phyloP scores from a whole-genome alignment of 768 basidiomycete genomes.

The Suillus alpinus region DNA sequence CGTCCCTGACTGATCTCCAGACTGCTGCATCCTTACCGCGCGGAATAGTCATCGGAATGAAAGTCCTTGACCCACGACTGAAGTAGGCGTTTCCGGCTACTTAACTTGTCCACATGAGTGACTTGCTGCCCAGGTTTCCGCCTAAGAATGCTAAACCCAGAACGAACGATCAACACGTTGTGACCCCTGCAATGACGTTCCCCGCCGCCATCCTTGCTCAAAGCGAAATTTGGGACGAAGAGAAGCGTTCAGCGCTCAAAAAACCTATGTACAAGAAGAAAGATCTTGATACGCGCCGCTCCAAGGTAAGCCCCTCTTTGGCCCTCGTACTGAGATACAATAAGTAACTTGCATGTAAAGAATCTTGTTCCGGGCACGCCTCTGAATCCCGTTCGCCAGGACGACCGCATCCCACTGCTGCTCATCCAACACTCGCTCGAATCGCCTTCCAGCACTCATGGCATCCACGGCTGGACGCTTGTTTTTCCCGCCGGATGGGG shows the following conservation, averaged over 20 bases:
- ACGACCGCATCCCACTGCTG: slow-evolving; percentile 81
- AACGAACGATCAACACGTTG: slow-evolving; percentile 25
- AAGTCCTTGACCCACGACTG: slow-evolving; percentile 82
- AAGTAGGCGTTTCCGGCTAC: slow-evolving; percentile 47
- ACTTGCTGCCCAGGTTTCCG: slow-evolving; percentile 60
- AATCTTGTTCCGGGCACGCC: slow-evolving; percentile 75
- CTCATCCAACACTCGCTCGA: slow-evolving; percentile 79
- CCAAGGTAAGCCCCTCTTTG: slow-evolving; percentile 48
- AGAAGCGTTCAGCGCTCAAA: slow-evolving; percentile 37
- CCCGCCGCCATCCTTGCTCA: slow-evolving; percentile 60
- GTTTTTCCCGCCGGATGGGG: slow-evolving; percentile 87
- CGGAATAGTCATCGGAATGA: slow-evolving; percentile 76
- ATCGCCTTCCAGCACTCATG: slow-evolving; percentile 31
- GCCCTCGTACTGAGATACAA: slow-evolving; percentile 1
- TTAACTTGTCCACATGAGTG: background rate
- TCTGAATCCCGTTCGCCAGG: slow-evolving; percentile 64
- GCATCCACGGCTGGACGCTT: slow-evolving; percentile 84
- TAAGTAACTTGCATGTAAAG: slow-evolving; percentile 34
- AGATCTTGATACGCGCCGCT: slow-evolving; percentile 80
- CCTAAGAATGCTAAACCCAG: slow-evolving; percentile 66
- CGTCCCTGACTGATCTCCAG: slow-evolving; percentile 54
- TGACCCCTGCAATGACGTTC: slow-evolving; percentile 33
- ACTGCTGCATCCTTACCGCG: slow-evolving; percentile 66
- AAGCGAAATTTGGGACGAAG: slow-evolving; percentile 72
- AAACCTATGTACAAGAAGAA: slow-evolving; percentile 76